Percentiles rank a stretch among this genome's conserved stretches.
phyloP scores from a whole-genome alignment of 345 rosid genomes.

The Dimocarpus longan region DNA sequence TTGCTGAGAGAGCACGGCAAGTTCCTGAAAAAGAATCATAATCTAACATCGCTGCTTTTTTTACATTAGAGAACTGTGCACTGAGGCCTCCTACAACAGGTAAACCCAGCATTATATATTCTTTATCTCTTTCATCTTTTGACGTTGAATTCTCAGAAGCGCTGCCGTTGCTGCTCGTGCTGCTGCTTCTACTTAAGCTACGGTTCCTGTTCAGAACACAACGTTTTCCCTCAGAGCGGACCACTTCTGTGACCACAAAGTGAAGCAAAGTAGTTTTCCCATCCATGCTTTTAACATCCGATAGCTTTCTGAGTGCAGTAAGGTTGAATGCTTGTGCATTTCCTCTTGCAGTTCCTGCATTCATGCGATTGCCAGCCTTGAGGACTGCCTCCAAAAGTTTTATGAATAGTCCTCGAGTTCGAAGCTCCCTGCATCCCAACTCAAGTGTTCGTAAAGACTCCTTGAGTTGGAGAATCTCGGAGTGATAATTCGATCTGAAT shows the following conservation, averaged over 20 bases:
- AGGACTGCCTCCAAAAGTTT: conserved; percentile 91
- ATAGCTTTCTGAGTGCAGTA: conserved; percentile 67
- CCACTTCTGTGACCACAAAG: conserved; percentile 85
- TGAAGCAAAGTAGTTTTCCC: conserved; percentile 82
- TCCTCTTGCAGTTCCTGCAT: conserved; percentile 86
- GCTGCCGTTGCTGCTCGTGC: conserved; percentile 33
- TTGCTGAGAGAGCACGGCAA: conserved; percentile 45
- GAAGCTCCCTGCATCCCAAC: conserved; percentile 70
- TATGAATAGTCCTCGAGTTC: conserved; percentile 68
- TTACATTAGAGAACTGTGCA: conserved; percentile 69
- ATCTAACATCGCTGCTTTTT: conserved; percentile 78
- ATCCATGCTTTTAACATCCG: conserved; percentile 81
- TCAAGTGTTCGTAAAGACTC: conserved; percentile 54
- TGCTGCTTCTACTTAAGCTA: conserved; percentile 45
- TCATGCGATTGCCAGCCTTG: conserved; percentile 95
- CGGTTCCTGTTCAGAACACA: conserved; percentile 52
- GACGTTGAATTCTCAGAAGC: conserved; percentile 22
- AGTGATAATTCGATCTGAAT: conserved; percentile 63
- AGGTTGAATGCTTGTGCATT: conserved; percentile 88
- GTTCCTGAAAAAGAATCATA: conserved; percentile 46
- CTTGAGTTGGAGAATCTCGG: conserved; percentile 52
- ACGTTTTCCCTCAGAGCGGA: conserved; percentile 77
- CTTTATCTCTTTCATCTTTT: conserved; percentile 63
- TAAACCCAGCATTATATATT: conserved; percentile 66
- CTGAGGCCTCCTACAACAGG: conserved; percentile 78